Conservation (phyloP, 2,329 filamentous ascomycete genomes). For the Penicillium sp. region DNA sequence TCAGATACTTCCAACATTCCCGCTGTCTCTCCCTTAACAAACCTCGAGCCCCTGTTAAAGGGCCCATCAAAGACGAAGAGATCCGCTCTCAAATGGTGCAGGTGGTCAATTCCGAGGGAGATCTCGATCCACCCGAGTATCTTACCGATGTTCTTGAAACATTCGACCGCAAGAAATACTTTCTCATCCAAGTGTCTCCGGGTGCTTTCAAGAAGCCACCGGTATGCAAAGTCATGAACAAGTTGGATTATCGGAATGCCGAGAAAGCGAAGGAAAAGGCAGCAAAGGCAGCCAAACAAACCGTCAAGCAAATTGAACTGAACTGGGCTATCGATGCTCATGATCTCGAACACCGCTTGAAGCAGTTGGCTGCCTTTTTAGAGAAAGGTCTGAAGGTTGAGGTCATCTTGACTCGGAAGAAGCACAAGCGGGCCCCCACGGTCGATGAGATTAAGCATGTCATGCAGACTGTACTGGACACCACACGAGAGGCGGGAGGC, state of each 20-base stretch:
- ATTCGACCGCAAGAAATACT: slow-evolving; percentile 52
- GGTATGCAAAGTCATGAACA: slow-evolving; percentile 68
- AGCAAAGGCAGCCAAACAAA: slow-evolving; percentile 43
- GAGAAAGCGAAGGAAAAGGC: slow-evolving; percentile 31
- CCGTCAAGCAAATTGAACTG: slow-evolving; percentile 76
- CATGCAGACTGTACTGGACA: slow-evolving; percentile 52
- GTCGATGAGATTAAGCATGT: slow-evolving; percentile 62
- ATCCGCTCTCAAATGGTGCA: slow-evolving; percentile 35
- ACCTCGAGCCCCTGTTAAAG: slow-evolving; percentile 11
- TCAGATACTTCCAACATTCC: slow-evolving; percentile 19
- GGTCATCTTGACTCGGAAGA: slow-evolving; percentile 69
- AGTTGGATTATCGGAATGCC: slow-evolving; percentile 32
- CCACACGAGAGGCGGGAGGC: slow-evolving; percentile 45
- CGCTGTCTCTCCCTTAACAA: slow-evolving; percentile 5
- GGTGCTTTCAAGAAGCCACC: slow-evolving; percentile 45
- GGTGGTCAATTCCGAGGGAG: slow-evolving; percentile 35
- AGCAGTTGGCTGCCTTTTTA: slow-evolving; percentile 68
- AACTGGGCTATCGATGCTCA: slow-evolving; percentile 82
- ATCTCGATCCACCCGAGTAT: slow-evolving; percentile 30
- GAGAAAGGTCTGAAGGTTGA: slow-evolving; percentile 74
- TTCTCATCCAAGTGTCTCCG: slow-evolving; percentile 53
- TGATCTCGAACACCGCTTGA: slow-evolving; percentile 72
- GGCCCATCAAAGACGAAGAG: slow-evolving; percentile 33
- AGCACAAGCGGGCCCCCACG: slow-evolving; percentile 60
- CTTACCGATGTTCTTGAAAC: slow-evolving; percentile 38